Evolutionary conservation across 1,139 yeast genomes (phyloP), one percentile per base, ranked within the genome.

Genomic region (Candida sp.): DNA sequence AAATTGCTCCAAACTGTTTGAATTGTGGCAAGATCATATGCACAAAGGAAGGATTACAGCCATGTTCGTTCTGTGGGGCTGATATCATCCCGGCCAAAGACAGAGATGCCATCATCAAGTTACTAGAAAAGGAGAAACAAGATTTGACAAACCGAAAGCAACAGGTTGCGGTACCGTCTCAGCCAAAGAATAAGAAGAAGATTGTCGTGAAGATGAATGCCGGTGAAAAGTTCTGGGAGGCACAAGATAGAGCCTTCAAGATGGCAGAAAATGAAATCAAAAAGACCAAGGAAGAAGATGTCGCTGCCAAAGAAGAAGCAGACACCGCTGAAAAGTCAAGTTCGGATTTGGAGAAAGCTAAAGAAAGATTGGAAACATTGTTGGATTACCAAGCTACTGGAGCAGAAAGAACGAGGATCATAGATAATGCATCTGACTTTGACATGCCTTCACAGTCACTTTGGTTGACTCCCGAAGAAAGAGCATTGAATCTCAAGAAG

Each of bases 21-120:
- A 86, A 88, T 52, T 96, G 99, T 68, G 99, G 99, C 8, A 91
- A 92, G 65, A 90, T 96, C 37, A 89, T 94, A 2, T 96, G 99
- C 71, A 79, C 80, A 3, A 86, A 86, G 60, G 98, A 96, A 64
- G 98, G 98, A 0, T 66, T 85, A n/a, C 91, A 92, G 49, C 96
- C 96, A 4, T 96, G 99, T 65, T 81, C 96, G 2, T 89, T 73
- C 56, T 94, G 99, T 71, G 91, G 92, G 0, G 67, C 77, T 26
- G 88, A 85, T 33, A 70, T 94, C 37, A 74, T 94, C 17, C 78
- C 85, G 4, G 64, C 69, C 7, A 78, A 79, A 23, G 97, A 91
- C 56, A 79, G 82, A 58, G 72, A 62, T n/a, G 85, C 83, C 44
- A 86, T 94, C 44, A 69, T 80, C 39, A 69, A 75, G 7, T 67